phyloP scores from a whole-genome alignment of 73 alveolate genomes.

The Tetrahymena thermophila region DNA sequence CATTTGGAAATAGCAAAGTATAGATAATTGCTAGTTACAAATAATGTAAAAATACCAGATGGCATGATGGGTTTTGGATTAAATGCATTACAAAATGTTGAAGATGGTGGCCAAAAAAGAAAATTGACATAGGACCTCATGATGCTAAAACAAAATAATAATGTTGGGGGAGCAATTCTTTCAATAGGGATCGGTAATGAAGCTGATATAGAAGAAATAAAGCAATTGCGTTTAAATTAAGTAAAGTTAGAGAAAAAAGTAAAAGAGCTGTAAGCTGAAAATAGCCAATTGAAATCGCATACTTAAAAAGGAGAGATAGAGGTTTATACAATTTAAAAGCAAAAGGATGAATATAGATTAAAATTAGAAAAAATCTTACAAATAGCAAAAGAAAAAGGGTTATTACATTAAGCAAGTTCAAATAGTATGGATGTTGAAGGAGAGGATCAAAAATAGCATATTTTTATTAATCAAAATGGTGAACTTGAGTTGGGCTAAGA shows the following conservation, averaged over 20 bases:
- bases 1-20: not conserved
- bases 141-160: not conserved
- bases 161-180: not conserved
- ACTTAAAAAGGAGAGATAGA: not conserved
- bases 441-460: not conserved
- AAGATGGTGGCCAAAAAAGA: not conserved
- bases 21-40: not conserved
- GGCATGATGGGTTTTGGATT: not conserved
- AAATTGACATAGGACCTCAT: not conserved
- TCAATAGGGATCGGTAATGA: not conserved
- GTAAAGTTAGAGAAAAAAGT: constrained; percentile 11
- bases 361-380: not conserved
- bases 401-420: not conserved
- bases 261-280: constrained; percentile 2
- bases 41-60: not conserved
- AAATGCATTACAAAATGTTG: not conserved
- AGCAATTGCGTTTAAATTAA: not conserved
- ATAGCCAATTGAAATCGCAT: not conserved
- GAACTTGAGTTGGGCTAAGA: not conserved
- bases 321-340: not conserved
- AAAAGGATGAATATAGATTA: not conserved
- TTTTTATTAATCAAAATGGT: not conserved
- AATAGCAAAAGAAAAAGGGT: not conserved
- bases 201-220: constrained; percentile 10
- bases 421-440: constrained; percentile 2